These are phyloP conservation scores for Excoecaria agallocha DNA, from an alignment of 345 rosid genomes.

Conservation along the genomic window DNA sequence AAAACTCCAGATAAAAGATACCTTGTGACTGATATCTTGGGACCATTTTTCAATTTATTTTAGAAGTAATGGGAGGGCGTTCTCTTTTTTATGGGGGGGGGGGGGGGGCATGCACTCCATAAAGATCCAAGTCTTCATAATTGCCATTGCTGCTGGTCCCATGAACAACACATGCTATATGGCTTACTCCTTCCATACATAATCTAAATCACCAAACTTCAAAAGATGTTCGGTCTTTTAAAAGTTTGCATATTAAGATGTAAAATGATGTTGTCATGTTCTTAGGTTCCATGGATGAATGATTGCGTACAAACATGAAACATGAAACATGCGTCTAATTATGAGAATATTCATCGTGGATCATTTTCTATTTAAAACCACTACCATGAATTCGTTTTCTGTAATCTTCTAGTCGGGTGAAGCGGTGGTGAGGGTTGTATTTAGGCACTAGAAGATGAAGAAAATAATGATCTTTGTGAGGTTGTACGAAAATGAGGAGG, in stretches of 20 bases:
- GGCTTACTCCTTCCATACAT: not conserved
- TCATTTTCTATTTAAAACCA: too few relatives aligned
- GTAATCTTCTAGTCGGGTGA: too few relatives aligned
- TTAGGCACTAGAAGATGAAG: too few relatives aligned
- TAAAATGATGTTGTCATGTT: not conserved
- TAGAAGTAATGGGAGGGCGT: not conserved
- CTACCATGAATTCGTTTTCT: too few relatives aligned
- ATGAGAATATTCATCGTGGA: too few relatives aligned
- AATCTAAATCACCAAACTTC: not conserved
- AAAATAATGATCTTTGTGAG: not conserved
- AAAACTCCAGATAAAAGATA: slow-evolving; percentile 11
- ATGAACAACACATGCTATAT: not conserved
- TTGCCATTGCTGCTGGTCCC: slow-evolving; percentile 12
- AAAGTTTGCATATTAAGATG: not conserved
- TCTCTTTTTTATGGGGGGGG: not conserved
- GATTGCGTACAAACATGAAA: not conserved
- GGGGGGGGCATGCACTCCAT: not conserved
- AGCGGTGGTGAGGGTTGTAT: too few relatives aligned
- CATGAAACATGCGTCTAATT: too few relatives aligned
- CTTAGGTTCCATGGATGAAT: too few relatives aligned
- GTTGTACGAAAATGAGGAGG: slow-evolving; percentile 25
- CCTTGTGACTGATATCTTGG: slow-evolving; percentile 3
- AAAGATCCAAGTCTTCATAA: slow-evolving; percentile 5
- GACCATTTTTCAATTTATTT: slow-evolving; percentile 5
- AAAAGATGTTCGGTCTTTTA: not conserved